phyloP scores from a whole-genome alignment of 2,329 filamentous ascomycete genomes.

The Aspergillus pseudoterreus region DNA sequence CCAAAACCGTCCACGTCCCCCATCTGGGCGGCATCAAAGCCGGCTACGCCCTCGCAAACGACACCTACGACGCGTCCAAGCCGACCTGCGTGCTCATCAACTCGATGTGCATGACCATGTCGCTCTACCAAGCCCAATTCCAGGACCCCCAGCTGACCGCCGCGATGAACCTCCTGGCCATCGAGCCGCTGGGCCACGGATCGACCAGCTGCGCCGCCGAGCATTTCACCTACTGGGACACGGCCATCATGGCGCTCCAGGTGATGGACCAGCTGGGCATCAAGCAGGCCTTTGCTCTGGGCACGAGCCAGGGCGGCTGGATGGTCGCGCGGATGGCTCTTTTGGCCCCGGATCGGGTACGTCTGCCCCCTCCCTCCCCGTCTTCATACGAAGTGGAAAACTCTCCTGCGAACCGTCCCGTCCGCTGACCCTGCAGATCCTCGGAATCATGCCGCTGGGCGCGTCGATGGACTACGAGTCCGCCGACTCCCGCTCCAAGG shows the following conservation, averaged over 20 bases:
- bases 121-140: conserved; percentile 43
- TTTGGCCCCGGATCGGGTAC: conserved; percentile 46
- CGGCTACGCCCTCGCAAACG: conserved; percentile 44
- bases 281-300: conserved; percentile 45
- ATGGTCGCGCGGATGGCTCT: conserved; percentile 51
- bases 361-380: conserved; percentile 2
- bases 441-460: conserved; percentile 50
- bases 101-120: conserved; percentile 48
- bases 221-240: conserved; percentile 55
- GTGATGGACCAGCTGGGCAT: conserved; percentile 50
- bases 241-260: conserved; percentile 52
- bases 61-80: conserved; percentile 47
- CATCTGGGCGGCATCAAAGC: conserved; percentile 50
- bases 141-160: conserved; percentile 31
- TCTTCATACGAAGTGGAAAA: background rate
- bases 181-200: conserved; percentile 53
- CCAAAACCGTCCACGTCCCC: conserved; percentile 41
- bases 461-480: conserved; percentile 52
- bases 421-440: conserved; percentile 34
- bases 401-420: background rate
- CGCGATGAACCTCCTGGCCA: conserved; percentile 49
- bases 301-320: conserved; percentile 55
- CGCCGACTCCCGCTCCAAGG: conserved; percentile 38
- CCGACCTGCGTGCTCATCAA: conserved; percentile 52
- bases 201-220: conserved; percentile 43